Conservation (phyloP, 331 rosid genomes). For the Cydonia oblonga region DNA sequence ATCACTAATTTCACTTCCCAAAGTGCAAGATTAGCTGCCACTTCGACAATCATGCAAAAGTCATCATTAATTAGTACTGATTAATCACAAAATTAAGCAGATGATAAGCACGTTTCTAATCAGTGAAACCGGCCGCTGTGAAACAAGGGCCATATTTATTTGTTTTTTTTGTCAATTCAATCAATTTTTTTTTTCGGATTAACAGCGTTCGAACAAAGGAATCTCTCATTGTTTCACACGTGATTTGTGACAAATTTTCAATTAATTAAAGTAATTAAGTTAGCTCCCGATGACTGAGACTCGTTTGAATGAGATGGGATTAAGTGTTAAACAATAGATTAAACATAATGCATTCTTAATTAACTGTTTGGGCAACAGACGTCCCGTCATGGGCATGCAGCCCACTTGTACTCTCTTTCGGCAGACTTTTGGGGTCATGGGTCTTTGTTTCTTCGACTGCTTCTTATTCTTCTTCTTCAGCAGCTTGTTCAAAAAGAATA, state of each 20-base stretch:
- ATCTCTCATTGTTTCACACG: constrained; percentile 2
- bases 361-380: neutral
- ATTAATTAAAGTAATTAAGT: neutral
- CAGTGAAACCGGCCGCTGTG: neutral
- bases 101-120: neutral
- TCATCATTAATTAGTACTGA: neutral
- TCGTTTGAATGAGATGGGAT: neutral
- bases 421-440: neutral
- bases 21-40: neutral
- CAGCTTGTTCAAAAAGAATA: neutral
- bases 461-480: neutral
- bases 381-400: neutral
- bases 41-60: neutral
- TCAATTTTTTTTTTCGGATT: too few relatives aligned
- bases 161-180: too few relatives aligned
- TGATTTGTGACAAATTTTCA: neutral
- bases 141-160: neutral
- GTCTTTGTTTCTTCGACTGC: constrained; percentile 6
- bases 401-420: neutral
- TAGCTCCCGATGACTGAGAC: neutral
- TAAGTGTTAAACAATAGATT: neutral
- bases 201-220: neutral
- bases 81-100: neutral
- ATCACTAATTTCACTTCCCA: neutral
- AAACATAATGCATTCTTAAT: neutral